phyloP scores from a whole-genome alignment of 2,329 filamentous ascomycete species.

The Cladosporium sp. region DNA sequence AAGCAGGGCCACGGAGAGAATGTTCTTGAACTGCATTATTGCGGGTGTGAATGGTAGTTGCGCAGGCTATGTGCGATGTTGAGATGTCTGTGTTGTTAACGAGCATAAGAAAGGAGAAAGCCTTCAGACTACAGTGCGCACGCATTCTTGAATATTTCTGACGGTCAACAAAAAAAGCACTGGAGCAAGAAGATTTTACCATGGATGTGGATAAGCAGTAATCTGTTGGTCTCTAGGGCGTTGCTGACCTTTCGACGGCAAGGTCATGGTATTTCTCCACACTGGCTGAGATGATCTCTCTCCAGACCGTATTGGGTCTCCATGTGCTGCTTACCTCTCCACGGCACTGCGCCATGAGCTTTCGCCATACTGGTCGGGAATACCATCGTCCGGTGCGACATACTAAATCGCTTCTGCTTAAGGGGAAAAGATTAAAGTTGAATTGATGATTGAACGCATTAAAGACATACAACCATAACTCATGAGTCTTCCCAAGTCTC shows the following conservation, averaged over 20 bases:
- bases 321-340: neutral
- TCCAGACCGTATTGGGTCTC: neutral
- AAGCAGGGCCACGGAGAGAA: neutral
- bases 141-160: neutral
- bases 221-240: neutral
- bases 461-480: neutral
- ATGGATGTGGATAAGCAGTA: neutral
- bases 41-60: neutral
- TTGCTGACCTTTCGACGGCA: neutral
- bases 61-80: neutral
- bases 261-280: neutral
- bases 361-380: neutral
- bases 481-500: neutral
- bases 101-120: neutral
- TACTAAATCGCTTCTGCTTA: neutral
- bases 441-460: neutral
- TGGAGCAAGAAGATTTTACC: neutral
- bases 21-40: neutral
- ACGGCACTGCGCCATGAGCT: neutral
- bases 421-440: too few relatives aligned
- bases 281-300: neutral
- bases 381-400: neutral
- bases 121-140: neutral
- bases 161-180: neutral
- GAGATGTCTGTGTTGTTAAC: neutral